Conservation (phyloP, 148 eudicot species). For the Amaranthus palmeri region DNA sequence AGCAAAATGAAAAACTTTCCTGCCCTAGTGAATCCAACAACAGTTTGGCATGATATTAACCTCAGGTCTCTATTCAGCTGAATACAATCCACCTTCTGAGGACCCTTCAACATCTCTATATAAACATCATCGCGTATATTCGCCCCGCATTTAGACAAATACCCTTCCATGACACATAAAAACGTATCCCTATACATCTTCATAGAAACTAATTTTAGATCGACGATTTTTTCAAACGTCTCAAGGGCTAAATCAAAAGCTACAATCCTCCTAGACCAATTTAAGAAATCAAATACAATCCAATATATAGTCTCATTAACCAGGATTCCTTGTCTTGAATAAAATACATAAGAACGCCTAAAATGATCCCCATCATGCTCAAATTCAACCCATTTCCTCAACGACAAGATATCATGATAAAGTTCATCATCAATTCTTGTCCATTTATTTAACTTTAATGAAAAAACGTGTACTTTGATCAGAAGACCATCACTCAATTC, state of each 20-base stretch:
- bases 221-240: background rate
- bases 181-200: too few relatives aligned
- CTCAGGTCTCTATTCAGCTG: background rate
- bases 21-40: background rate
- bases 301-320: too few relatives aligned
- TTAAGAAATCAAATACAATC: too few relatives aligned
- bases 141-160: conserved; percentile 6
- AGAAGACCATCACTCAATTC: background rate
- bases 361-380: too few relatives aligned
- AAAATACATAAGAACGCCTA: too few relatives aligned
- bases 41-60: background rate
- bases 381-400: too few relatives aligned
- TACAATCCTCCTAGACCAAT: too few relatives aligned
- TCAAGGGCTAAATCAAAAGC: conserved; percentile 13
- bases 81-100: conserved; percentile 1
- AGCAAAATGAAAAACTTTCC: conserved; percentile 8
- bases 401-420: background rate
- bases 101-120: conserved; percentile 1
- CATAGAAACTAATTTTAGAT: background rate
- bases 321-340: conserved; percentile 2
- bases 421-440: background rate
- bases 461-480: conserved; percentile 5
- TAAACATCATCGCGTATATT: background rate
- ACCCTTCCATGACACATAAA: conserved; percentile 13
- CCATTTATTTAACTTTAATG: too few relatives aligned